Percentiles rank a stretch among this genome's conserved stretches.
Evolutionary conservation across 108 stramenopile species (phyloP).

Genomic region (Ochromonas danica): DNA sequence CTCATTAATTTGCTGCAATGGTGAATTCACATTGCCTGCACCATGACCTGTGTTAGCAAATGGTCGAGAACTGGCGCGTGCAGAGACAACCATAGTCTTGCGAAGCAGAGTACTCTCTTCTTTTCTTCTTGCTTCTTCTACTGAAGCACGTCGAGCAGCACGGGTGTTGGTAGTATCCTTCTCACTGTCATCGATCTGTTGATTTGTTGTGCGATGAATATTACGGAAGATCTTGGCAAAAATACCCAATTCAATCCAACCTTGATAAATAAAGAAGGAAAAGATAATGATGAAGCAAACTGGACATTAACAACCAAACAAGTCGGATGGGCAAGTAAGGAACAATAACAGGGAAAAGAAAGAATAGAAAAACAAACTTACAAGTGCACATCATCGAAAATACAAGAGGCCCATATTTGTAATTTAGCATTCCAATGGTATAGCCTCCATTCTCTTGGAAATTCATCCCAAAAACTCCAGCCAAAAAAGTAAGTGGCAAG

Average conservation of each 20-base stretch:
- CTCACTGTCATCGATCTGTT: no score
- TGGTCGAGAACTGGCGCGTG: no score
- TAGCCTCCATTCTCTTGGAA: constrained; percentile 23
- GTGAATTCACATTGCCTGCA: no score
- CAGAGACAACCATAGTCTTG: no score
- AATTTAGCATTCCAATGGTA: background rate
- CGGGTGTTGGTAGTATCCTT: no score
- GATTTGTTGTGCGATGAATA: no score
- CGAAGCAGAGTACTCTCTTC: no score
- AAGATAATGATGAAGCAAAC: background rate
- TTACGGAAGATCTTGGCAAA: background rate
- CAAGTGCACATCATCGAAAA: background rate
- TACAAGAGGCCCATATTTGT: background rate
- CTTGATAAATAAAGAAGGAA: background rate
- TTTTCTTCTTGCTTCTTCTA: no score
- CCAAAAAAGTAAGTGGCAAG: constrained; percentile 26
- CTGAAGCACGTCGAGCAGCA: no score
- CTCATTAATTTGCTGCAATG: no score
- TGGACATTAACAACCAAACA: background rate
- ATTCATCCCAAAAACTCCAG: constrained; percentile 36
- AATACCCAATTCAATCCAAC: background rate
- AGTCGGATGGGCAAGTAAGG: background rate
- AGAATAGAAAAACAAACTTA: background rate
- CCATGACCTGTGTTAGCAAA: no score
- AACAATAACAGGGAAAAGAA: background rate